A percentile compares a stretch with the other conserved stretches of the same genome.
These are phyloP conservation scores for Saturnispora hagleri DNA, from an alignment of 805 yeast genomes.

Conservation along the genomic window DNA sequence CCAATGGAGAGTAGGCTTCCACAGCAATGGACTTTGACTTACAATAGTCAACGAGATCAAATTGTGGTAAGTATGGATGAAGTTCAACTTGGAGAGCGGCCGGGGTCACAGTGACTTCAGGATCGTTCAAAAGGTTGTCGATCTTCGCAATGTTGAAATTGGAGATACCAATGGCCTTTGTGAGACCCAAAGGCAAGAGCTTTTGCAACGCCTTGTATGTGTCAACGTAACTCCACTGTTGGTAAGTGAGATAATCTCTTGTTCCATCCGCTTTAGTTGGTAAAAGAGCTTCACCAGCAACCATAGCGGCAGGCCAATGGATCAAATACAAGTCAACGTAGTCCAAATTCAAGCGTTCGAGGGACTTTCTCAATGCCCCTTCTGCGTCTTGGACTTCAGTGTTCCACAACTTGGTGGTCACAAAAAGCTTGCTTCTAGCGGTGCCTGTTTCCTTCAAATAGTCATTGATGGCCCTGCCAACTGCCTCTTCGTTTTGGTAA, in stretches of 20 bases:
- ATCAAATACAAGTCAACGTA: conserved; percentile 58
- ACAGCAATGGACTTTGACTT: conserved; percentile 43
- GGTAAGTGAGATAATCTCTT: conserved; percentile 25
- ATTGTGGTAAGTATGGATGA: conserved; percentile 67
- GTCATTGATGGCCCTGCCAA: conserved; percentile 47
- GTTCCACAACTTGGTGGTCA: conserved; percentile 59
- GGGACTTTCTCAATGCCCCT: conserved; percentile 41
- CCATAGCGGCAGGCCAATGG: conserved; percentile 54
- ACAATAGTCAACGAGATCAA: conserved; percentile 46
- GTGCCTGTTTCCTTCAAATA: conserved; percentile 43
- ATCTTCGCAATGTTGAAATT: conserved; percentile 55
- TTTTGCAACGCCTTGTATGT: conserved; percentile 64
- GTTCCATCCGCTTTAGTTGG: conserved; percentile 30
- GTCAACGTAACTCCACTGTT: conserved; percentile 35
- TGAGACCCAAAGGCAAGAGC: conserved; percentile 42
- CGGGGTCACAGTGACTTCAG: conserved; percentile 47
- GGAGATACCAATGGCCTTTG: conserved; percentile 69
- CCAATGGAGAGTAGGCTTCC: conserved; percentile 78
- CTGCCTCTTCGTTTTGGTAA: conserved; percentile 53
- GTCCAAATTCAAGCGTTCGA: conserved; percentile 43
- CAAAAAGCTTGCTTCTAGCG: conserved; percentile 45
- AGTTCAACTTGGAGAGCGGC: conserved; percentile 69
- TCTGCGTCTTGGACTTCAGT: conserved; percentile 31
- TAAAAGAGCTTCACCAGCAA: conserved; percentile 29
- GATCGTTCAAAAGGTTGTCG: conserved; percentile 39